phyloP scores from a whole-genome alignment of 176 grass and related monocot genomes.

The Olyra latifolia region DNA sequence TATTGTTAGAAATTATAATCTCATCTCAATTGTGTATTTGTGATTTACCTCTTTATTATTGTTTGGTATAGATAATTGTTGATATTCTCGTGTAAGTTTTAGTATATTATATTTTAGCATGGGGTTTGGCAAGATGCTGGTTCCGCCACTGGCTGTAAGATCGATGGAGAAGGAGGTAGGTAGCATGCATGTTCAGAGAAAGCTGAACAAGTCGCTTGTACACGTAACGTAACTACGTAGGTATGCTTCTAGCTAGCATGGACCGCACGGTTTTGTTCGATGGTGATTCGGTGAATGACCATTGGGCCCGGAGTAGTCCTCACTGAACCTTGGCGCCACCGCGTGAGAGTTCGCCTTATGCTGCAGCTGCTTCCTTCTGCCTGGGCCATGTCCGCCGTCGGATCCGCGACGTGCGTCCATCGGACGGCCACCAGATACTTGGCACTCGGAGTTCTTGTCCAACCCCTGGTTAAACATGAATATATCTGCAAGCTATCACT shows the following conservation, averaged over 20 bases:
- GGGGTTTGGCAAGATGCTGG: no score
- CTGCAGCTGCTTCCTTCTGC: neutral
- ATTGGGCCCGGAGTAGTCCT: slow-evolving; percentile 35
- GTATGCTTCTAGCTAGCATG: neutral
- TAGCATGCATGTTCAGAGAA: neutral
- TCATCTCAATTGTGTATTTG: no score
- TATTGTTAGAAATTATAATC: no score
- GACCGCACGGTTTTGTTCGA: slow-evolving; percentile 26
- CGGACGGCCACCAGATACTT: neutral
- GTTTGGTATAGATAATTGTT: no score
- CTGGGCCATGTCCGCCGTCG: neutral
- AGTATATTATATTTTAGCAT: no score
- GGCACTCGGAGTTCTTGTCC: neutral
- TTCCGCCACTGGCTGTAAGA: no score
- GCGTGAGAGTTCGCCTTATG: neutral
- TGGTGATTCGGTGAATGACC: slow-evolving; percentile 49
- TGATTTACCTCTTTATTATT: no score
- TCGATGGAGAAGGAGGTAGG: no score
- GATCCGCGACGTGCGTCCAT: neutral
- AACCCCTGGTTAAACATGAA: neutral
- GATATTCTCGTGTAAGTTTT: no score
- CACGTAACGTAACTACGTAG: no score
- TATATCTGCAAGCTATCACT: neutral
- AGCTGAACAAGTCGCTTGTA: neutral
- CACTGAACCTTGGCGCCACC: neutral